Evolutionary conservation across 306 rosid species (phyloP), one percentile per base, ranked within the genome.

Genomic region (Cyclanthera cordifolia): DNA sequence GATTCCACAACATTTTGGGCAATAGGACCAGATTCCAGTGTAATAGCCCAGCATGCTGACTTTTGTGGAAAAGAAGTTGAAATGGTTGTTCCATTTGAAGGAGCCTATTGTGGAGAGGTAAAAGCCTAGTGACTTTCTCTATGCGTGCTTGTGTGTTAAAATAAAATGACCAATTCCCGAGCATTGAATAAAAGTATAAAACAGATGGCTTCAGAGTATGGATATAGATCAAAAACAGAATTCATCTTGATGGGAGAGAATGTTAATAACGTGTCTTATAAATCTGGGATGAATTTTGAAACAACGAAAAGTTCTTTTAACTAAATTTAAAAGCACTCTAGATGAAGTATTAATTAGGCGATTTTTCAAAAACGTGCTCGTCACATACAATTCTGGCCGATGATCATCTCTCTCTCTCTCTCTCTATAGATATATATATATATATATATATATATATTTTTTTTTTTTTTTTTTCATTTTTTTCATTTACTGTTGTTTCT

Each of bases 1-100:
- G 99, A 94, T 82, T 94, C 99, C 39, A 88, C 86, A 17, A 82
- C 85, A 57, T 67, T 90, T 78, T 94, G 97, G 97, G 97, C 96
- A n/a, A 53, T 90, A 79, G 99, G 99, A 79, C 84, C 90, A 0
- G 86, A 85, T 70, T 88, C 95, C 66, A 82, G 87, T 39, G 86
- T 90, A 59, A 81, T 90, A 73, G 97, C 97, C 27, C 86, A 81
- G 74, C 94, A 83, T 37, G 94, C 88, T 7, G 72, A 43, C 55
- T 74, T 75, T 59, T 86, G 96, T 51, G 99, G 96, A 45, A 80
- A 79, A 54, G 99, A 90, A 79, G 84, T 90, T 72, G 99, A 94
- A 81, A 82, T 94, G 82, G 86, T 83, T 53, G 86, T 94, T 82
- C 99, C 99, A 63, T 94, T 94, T 79, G 99, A 94, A 82, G 95